These are phyloP conservation scores for Mortierella sp. DNA, from an alignment of 371 early-diverging fungal species.

Conservation along the genomic window DNA sequence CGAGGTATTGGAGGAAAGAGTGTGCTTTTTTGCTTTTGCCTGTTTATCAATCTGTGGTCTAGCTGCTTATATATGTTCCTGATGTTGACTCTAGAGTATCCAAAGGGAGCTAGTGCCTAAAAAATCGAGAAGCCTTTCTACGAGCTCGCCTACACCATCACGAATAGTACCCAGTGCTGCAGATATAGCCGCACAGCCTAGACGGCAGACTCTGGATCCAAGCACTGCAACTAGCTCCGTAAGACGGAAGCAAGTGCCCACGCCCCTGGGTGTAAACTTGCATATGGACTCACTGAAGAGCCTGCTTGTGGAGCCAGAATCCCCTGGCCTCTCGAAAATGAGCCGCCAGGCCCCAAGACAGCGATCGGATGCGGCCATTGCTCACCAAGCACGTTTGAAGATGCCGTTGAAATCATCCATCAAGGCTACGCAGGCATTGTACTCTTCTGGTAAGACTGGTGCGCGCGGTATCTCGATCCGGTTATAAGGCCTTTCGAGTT, in stretches of 20 bases:
- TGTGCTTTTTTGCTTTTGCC: background rate
- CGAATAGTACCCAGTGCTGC: constrained; percentile 5
- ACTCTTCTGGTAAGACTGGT: too few relatives aligned
- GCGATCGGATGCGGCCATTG: constrained; percentile 39
- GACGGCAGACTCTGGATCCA: background rate
- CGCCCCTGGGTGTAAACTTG: constrained; percentile 32
- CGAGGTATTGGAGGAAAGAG: constrained; percentile 46
- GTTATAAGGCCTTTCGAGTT: too few relatives aligned
- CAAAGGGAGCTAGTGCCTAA: constrained; percentile 44
- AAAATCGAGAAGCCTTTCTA: constrained; percentile 10
- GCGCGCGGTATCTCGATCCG: background rate
- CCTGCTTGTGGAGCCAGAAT: constrained; percentile 37
- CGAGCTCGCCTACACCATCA: constrained; percentile 6
- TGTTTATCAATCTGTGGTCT: background rate
- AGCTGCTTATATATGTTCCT: too few relatives aligned
- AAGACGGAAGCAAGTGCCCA: constrained; percentile 19
- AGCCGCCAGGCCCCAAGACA: constrained; percentile 25
- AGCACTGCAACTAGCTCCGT: constrained; percentile 1
- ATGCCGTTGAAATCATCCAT: constrained; percentile 41
- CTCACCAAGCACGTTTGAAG: constrained; percentile 44
- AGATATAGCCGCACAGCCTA: background rate
- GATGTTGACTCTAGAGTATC: constrained; percentile 41
- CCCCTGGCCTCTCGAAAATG: constrained; percentile 22
- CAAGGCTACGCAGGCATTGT: constrained; percentile 38
- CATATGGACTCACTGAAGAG: constrained; percentile 50